phyloP scores from a whole-genome alignment of 2,329 filamentous ascomycete species.

The Stemphylium beticola region DNA sequence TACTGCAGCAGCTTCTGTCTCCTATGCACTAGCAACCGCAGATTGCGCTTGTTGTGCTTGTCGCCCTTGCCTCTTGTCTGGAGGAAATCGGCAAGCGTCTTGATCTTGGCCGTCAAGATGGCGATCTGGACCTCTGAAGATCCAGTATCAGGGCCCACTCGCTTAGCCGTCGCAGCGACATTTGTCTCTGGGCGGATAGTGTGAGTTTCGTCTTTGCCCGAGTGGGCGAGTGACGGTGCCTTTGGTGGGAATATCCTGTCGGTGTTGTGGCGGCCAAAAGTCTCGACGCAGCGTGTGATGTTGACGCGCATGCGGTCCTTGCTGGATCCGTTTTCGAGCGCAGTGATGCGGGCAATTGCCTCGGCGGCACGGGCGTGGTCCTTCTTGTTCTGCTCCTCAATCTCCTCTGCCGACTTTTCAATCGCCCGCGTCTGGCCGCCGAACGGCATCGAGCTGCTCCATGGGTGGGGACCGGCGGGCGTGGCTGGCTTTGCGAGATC shows the following conservation, averaged over 20 bases:
- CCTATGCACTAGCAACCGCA: slow-evolving; percentile 83
- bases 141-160: slow-evolving; percentile 90
- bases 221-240: slow-evolving; percentile 53
- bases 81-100: slow-evolving; percentile 75
- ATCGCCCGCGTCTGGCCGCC: slow-evolving; percentile 6
- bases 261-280: slow-evolving; percentile 90
- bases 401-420: slow-evolving; percentile 26
- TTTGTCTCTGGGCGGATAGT: slow-evolving; percentile 54
- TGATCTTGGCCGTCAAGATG: slow-evolving; percentile 92
- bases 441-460: slow-evolving; percentile 9
- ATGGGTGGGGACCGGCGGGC: slow-evolving; percentile 6
- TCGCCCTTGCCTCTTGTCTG: slow-evolving; percentile 77
- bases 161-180: slow-evolving; percentile 50
- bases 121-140: slow-evolving; percentile 98
- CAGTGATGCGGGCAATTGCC: slow-evolving; percentile 80
- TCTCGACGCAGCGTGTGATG: slow-evolving; percentile 80
- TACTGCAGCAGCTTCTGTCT: slow-evolving; percentile 89
- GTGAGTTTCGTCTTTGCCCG: slow-evolving; percentile 52
- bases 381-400: slow-evolving; percentile 27
- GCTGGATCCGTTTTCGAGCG: slow-evolving; percentile 75
- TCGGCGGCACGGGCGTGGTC: slow-evolving; percentile 72
- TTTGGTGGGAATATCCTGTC: slow-evolving; percentile 72
- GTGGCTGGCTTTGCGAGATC: slow-evolving; percentile 16
- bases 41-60: slow-evolving; percentile 91
- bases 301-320: slow-evolving; percentile 83